Conservation (phyloP, 495 filamentous ascomycete species). For the Xylaria nigripes region DNA sequence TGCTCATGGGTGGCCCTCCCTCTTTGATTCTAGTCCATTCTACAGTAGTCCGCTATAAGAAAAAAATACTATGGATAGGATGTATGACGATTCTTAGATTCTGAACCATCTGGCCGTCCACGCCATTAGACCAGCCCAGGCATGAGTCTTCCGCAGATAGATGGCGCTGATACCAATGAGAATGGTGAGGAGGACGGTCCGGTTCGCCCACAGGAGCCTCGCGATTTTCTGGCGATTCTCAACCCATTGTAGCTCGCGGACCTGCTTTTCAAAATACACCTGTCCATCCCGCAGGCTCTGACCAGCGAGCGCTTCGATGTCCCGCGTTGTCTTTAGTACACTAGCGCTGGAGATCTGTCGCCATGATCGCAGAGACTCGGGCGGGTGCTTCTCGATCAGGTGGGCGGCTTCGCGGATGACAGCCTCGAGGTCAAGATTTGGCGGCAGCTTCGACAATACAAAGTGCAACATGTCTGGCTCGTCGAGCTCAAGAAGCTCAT, state of each 20-base stretch:
- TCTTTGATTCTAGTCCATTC: no score
- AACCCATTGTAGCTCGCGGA: constrained; percentile 53
- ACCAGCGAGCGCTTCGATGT: constrained; percentile 28
- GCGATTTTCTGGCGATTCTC: constrained; percentile 50
- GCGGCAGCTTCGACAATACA: constrained; percentile 78
- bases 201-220: constrained; percentile 50
- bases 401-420: constrained; percentile 56
- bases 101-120: constrained; percentile 6
- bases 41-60: no score
- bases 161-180: constrained; percentile 49
- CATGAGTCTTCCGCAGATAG: constrained; percentile 28
- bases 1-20: no score
- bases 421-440: constrained; percentile 71
- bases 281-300: constrained; percentile 47
- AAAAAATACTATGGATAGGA: no score
- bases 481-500: constrained; percentile 76
- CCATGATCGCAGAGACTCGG: constrained; percentile 68
- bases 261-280: constrained; percentile 58
- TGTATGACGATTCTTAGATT: background rate
- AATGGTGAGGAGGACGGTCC: constrained; percentile 54
- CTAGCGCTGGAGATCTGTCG: constrained; percentile 59
- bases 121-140: constrained; percentile 19
- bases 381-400: constrained; percentile 61
- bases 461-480: constrained; percentile 94
- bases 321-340: constrained; percentile 73